Evolutionary conservation across 2,329 filamentous ascomycete genomes (phyloP).

Genomic region (Xylaria sp.): DNA sequence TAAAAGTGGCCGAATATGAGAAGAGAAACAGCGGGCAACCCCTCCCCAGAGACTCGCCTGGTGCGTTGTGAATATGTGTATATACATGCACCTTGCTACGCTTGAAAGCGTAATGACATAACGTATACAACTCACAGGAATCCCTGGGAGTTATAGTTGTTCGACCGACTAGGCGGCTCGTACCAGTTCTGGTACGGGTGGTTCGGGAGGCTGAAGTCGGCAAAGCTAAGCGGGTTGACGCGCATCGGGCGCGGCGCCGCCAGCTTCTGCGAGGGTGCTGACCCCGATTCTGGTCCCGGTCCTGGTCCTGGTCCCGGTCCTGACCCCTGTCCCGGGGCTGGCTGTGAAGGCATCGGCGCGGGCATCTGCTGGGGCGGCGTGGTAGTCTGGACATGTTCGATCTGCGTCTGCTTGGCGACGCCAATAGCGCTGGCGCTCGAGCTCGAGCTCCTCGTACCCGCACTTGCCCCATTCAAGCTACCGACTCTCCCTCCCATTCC

Average conservation of each 20-base stretch:
- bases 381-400: conserved; percentile 20
- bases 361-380: conserved; percentile 28
- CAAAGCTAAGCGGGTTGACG: conserved; percentile 72
- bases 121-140: conserved; percentile 31
- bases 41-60: neutral
- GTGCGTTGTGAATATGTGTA: conserved; percentile 8
- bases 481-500: neutral
- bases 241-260: conserved; percentile 40
- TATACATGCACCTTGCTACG: conserved; percentile 4
- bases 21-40: neutral
- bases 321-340: conserved; percentile 6
- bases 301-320: conserved; percentile 28
- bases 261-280: conserved; percentile 33
- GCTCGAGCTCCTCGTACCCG: too few relatives aligned
- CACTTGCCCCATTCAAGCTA: too few relatives aligned
- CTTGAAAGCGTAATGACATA: neutral
- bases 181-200: conserved; percentile 84
- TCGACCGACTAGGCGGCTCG: conserved; percentile 65
- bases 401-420: conserved; percentile 26
- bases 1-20: neutral
- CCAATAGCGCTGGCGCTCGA: too few relatives aligned
- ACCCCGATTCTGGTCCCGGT: conserved; percentile 10
- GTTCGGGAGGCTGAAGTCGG: conserved; percentile 76
- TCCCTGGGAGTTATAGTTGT: conserved; percentile 31
- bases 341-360: conserved; percentile 20